These are phyloP conservation scores for Coemansia sp. DNA, from an alignment of 192 early-diverging fungal genomes.

Conservation along the genomic window DNA sequence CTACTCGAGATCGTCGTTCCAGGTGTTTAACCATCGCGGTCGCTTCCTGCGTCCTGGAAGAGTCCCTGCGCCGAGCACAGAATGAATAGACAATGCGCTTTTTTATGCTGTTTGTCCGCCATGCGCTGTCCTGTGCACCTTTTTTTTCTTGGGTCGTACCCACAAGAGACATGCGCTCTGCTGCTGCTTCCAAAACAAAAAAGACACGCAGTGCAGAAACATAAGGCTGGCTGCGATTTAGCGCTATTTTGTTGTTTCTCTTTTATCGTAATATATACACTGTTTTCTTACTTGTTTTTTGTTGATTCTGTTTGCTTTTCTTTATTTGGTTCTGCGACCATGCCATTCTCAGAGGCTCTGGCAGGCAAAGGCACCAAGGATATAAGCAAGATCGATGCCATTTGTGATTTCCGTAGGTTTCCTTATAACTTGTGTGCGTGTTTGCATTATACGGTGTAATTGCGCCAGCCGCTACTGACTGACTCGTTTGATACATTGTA, in stretches of 20 bases:
- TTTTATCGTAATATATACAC: not conserved
- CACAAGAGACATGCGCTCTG: too few relatives aligned
- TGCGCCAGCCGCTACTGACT: too few relatives aligned
- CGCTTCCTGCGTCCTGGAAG: slow-evolving; percentile 33
- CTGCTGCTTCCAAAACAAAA: too few relatives aligned
- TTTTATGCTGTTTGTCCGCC: too few relatives aligned
- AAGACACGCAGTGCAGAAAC: too few relatives aligned
- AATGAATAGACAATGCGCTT: not conserved
- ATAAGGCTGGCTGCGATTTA: too few relatives aligned
- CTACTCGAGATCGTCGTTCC: slow-evolving; percentile 48
- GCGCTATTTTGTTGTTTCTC: too few relatives aligned
- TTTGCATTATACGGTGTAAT: not conserved
- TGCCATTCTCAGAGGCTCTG: not conserved
- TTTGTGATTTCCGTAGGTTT: slow-evolving; percentile 44
- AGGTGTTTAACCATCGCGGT: slow-evolving; percentile 47
- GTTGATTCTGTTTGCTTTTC: not conserved
- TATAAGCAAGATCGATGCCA: slow-evolving; percentile 29
- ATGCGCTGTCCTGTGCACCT: too few relatives aligned
- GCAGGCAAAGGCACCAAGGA: not conserved
- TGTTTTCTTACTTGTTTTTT: not conserved
- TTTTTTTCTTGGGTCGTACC: too few relatives aligned
- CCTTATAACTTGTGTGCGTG: too few relatives aligned
- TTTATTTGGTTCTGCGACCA: not conserved
- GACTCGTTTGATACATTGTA: slow-evolving; percentile 7
- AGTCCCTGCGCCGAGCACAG: not conserved